Conservation (phyloP, 1,284 basidiomycete genomes). For the Bothia castanella region DNA sequence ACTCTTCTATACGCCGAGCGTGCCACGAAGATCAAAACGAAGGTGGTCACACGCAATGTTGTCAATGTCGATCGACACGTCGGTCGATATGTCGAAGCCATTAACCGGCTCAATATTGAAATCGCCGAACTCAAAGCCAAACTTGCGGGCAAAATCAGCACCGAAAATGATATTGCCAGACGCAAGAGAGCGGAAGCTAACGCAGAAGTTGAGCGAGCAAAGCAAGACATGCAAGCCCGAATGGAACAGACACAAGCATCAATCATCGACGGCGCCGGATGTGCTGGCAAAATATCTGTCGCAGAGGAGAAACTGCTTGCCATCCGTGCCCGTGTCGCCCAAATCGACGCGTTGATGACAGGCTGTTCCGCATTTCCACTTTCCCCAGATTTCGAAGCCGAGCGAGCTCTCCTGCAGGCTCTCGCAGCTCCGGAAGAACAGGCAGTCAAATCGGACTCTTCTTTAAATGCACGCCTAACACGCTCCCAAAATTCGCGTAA, state of each 20-base stretch:
- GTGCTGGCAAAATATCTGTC: slow-evolving; percentile 69
- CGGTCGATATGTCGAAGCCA: slow-evolving; percentile 90
- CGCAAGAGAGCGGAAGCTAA: slow-evolving; percentile 66
- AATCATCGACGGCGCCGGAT: slow-evolving; percentile 75
- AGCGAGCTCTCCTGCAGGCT: slow-evolving; percentile 66
- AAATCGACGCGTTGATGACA: slow-evolving; percentile 51
- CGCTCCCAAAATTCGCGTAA: slow-evolving; percentile 72
- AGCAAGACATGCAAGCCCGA: slow-evolving; percentile 65
- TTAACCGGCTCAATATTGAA: slow-evolving; percentile 81
- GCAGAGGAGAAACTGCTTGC: slow-evolving; percentile 70
- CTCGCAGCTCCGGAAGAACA: slow-evolving; percentile 73
- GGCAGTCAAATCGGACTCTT: slow-evolving; percentile 56
- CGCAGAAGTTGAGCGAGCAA: slow-evolving; percentile 65
- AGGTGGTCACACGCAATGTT: slow-evolving; percentile 87
- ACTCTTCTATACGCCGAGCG: slow-evolving; percentile 94
- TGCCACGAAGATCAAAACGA: slow-evolving; percentile 96
- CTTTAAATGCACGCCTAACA: slow-evolving; percentile 57
- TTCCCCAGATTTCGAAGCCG: slow-evolving; percentile 65
- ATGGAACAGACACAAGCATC: slow-evolving; percentile 63
- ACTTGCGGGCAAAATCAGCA: slow-evolving; percentile 62
- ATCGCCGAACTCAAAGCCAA: slow-evolving; percentile 84
- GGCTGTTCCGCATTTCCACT: slow-evolving; percentile 38
- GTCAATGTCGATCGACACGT: slow-evolving; percentile 92
- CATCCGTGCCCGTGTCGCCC: slow-evolving; percentile 62
- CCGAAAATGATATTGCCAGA: slow-evolving; percentile 59